Percentiles rank a stretch among this genome's conserved stretches.
These are phyloP conservation scores for Globisporangium emineosum DNA, from an alignment of 352 stramenopile genomes.

Conservation along the genomic window DNA sequence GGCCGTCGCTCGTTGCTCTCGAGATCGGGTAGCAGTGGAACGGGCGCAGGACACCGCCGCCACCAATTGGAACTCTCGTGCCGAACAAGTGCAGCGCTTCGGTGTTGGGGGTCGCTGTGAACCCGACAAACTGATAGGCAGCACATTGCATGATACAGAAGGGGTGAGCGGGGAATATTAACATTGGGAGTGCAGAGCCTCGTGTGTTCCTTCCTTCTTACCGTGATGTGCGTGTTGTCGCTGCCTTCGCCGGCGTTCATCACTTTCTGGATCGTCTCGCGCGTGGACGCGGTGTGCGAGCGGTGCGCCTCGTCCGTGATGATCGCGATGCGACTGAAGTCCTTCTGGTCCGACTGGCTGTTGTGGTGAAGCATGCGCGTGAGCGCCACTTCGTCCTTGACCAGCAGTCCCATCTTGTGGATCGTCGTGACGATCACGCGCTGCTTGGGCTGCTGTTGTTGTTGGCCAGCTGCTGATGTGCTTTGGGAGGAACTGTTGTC, in stretches of 20 bases:
- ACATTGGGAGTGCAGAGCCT: not conserved
- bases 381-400: constrained; percentile 64
- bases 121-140: constrained; percentile 63
- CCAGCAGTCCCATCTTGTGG: constrained; percentile 73
- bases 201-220: constrained; percentile 15
- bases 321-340: constrained; percentile 67
- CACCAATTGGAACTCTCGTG: constrained; percentile 15
- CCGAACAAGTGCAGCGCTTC: constrained; percentile 76
- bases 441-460: constrained; percentile 28
- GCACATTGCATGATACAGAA: not conserved
- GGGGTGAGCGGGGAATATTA: too few species aligned
- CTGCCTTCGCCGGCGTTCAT: constrained; percentile 45
- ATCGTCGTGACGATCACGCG: constrained; percentile 79
- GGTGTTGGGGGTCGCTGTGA: constrained; percentile 71
- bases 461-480: constrained; percentile 12
- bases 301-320: constrained; percentile 85
- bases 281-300: constrained; percentile 64
- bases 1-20: constrained; percentile 43
- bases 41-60: constrained; percentile 23
- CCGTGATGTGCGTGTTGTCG: constrained; percentile 35
- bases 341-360: not conserved
- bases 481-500: constrained; percentile 13
- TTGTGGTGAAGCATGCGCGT: constrained; percentile 63
- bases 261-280: constrained; percentile 64
- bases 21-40: constrained; percentile 80